These are phyloP conservation scores for Rhodomyrtus psidioides DNA, from an alignment of 441 rosid species.

Conservation along the genomic window DNA sequence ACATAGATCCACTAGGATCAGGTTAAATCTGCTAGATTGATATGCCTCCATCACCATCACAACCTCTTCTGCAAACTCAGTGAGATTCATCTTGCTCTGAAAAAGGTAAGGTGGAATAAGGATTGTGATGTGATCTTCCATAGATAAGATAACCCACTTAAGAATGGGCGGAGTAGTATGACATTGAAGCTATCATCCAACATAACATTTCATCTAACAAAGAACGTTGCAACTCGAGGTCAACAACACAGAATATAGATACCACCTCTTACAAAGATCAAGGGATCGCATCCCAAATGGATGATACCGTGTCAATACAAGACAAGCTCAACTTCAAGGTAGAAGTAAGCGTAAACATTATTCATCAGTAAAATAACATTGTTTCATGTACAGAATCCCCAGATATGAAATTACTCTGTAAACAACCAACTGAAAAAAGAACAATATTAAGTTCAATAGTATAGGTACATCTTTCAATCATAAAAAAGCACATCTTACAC, in stretches of 20 bases:
- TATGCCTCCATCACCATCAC: constrained; percentile 28
- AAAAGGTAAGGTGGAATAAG: not conserved
- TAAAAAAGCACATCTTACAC: not conserved
- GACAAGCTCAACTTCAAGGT: not conserved
- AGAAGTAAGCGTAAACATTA: not conserved
- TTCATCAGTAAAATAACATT: not conserved
- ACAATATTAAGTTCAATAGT: not conserved
- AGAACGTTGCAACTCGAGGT: not conserved
- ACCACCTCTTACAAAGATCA: not conserved
- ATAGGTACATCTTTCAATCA: not conserved
- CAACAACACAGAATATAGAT: not conserved
- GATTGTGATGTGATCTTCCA: not conserved
- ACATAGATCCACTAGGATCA: constrained; percentile 37
- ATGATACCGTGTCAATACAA: not conserved
- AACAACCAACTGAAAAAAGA: not conserved
- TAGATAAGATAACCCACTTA: not conserved
- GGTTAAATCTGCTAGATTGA: constrained; percentile 69
- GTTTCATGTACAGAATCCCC: not conserved
- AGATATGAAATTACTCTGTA: not conserved
- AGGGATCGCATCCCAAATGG: not conserved
- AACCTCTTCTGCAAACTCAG: constrained; percentile 57
- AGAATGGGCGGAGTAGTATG: not conserved
- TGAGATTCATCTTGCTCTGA: constrained; percentile 58
- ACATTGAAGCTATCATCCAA: not conserved
- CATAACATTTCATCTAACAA: not conserved